Conservation (phyloP, 148 eudicot genomes). For the Chenopodium suecicum region DNA sequence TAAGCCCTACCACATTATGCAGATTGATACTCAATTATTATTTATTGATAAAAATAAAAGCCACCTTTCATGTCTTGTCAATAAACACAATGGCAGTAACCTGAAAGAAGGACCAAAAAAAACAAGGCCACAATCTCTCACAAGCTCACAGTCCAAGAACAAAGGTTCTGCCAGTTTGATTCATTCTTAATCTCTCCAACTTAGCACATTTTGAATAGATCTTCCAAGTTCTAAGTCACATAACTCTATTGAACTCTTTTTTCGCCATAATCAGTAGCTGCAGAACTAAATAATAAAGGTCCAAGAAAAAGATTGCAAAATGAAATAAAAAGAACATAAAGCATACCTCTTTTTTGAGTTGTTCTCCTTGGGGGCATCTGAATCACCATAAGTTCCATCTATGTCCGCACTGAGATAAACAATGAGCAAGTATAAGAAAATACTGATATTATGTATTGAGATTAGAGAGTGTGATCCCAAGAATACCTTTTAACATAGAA, state of each 20-base stretch:
- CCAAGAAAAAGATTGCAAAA: neutral
- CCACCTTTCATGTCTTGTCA: neutral
- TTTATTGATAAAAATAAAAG: neutral
- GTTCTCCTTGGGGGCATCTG: constrained; percentile 55
- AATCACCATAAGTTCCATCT: constrained; percentile 61
- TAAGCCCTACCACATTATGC: neutral
- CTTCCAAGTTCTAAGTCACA: neutral
- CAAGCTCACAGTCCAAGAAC: neutral
- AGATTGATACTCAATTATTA: neutral
- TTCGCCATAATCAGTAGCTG: neutral
- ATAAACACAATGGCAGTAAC: neutral
- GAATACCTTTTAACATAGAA: neutral
- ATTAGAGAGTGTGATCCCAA: neutral
- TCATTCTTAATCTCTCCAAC: neutral
- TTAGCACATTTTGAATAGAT: neutral
- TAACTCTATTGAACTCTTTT: neutral
- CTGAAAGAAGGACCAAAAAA: neutral
- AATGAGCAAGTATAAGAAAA: constrained; percentile 18
- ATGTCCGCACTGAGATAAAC: constrained; percentile 47
- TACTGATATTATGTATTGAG: neutral
- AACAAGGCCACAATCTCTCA: neutral
- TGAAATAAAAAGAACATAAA: neutral
- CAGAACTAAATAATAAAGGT: neutral
- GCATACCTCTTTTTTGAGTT: constrained; percentile 74
- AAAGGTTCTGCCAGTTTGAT: neutral